These are phyloP conservation scores for Globisporangium mamillatum DNA, from an alignment of 352 stramenopile species.

Conservation along the genomic window DNA sequence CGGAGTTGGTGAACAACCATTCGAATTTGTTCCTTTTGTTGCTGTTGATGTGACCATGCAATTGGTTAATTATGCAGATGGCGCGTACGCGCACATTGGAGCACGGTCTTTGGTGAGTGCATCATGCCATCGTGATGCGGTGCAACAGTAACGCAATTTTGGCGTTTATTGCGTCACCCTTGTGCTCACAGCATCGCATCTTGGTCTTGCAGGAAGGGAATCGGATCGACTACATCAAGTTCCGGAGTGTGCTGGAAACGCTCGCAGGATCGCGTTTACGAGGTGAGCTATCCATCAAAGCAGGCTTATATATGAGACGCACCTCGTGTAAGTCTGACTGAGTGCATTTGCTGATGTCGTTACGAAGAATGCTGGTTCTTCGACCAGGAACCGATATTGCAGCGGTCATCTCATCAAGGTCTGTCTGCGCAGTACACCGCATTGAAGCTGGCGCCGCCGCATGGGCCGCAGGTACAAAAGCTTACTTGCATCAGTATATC, in stretches of 20 bases:
- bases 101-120: constrained; percentile 39
- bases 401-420: constrained; percentile 35
- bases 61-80: constrained; percentile 35
- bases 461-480: constrained; percentile 60
- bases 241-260: constrained; percentile 57
- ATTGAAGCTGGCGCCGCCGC: constrained; percentile 69
- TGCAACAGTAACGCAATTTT: neutral
- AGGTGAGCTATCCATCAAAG: constrained; percentile 27
- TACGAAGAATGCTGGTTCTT: constrained; percentile 87
- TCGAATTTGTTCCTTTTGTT: neutral
- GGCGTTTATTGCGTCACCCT: neutral
- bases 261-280: constrained; percentile 39
- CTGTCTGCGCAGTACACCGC: constrained; percentile 48
- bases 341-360: neutral
- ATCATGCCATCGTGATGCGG: neutral
- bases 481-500: neutral
- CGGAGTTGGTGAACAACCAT: neutral
- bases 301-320: neutral
- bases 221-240: constrained; percentile 69
- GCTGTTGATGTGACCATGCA: neutral
- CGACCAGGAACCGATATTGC: constrained; percentile 61
- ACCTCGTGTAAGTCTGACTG: neutral
- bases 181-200: constrained; percentile 2
- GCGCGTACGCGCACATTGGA: constrained; percentile 67
- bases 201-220: constrained; percentile 28